These are phyloP conservation scores for Mortierella sp. DNA, from an alignment of 371 early-diverging fungal genomes.

Conservation along the genomic window DNA sequence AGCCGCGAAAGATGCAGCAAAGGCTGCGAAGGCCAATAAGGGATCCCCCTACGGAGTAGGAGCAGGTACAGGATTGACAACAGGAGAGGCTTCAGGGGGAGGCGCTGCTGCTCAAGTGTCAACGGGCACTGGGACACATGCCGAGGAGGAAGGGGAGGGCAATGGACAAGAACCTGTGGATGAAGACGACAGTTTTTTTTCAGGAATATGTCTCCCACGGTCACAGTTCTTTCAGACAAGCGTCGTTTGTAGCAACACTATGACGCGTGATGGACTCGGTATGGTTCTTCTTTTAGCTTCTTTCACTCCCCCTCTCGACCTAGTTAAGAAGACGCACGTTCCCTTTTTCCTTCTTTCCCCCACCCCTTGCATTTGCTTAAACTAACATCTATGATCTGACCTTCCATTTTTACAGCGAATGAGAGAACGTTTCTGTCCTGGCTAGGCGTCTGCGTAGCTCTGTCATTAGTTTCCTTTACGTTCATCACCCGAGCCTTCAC, in stretches of 20 bases:
- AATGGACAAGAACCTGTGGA: constrained; percentile 7
- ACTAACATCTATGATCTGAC: no score
- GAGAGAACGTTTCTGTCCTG: constrained; percentile 47
- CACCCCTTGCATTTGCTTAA: neutral
- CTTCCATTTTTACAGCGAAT: constrained; percentile 34
- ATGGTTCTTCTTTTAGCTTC: neutral
- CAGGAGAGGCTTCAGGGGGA: neutral
- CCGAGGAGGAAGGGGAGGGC: neutral
- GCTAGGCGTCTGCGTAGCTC: constrained; percentile 21
- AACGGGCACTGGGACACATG: neutral
- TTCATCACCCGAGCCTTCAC: constrained; percentile 28
- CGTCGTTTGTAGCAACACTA: constrained; percentile 48
- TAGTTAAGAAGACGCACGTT: no score
- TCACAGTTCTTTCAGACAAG: constrained; percentile 43
- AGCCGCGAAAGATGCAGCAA: constrained; percentile 4
- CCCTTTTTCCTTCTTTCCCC: neutral
- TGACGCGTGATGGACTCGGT: constrained; percentile 49
- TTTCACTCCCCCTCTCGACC: neutral
- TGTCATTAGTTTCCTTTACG: constrained; percentile 34
- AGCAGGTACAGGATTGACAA: neutral
- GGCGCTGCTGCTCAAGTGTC: neutral
- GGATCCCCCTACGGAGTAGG: neutral
- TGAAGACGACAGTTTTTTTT: constrained; percentile 21
- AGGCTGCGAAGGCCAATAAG: neutral
- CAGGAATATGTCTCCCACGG: constrained; percentile 30